These are phyloP conservation scores for Calonectria ilicicola DNA, from an alignment of 2,329 filamentous ascomycete genomes.

Conservation along the genomic window DNA sequence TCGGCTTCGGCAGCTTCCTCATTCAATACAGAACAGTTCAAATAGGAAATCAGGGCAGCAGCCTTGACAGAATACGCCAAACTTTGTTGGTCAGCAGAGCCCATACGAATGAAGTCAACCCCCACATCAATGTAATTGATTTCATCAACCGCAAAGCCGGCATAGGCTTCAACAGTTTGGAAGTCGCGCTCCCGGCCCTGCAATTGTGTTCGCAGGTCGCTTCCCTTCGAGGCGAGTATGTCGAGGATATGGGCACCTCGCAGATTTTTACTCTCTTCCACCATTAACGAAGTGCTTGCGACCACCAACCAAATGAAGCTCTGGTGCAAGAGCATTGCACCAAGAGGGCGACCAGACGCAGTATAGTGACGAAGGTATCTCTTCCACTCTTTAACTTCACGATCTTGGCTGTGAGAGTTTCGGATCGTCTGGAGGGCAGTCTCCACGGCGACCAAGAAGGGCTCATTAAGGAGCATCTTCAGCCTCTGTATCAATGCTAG, in stretches of 20 bases:
- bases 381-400: conserved; percentile 85
- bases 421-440: conserved; percentile 91
- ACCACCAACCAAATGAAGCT: conserved; percentile 89
- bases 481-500: conserved; percentile 79
- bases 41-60: conserved; percentile 81
- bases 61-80: conserved; percentile 90
- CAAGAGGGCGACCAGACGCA: conserved; percentile 81
- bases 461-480: conserved; percentile 81
- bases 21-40: conserved; percentile 87
- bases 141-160: conserved; percentile 81
- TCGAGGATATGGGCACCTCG: conserved; percentile 77
- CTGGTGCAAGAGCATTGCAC: conserved; percentile 90
- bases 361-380: conserved; percentile 87
- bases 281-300: conserved; percentile 79
- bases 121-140: conserved; percentile 90
- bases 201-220: conserved; percentile 52
- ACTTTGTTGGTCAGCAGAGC: conserved; percentile 86
- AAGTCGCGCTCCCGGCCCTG: conserved; percentile 63
- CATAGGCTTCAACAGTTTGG: conserved; percentile 71
- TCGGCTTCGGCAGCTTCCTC: conserved; percentile 86
- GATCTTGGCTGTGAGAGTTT: conserved; percentile 77
- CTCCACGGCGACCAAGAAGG: conserved; percentile 88
- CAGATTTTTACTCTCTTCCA: conserved; percentile 71
- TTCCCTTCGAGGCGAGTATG: conserved; percentile 72
- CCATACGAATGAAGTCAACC: conserved; percentile 85